Base-by-base conservation (phyloP, 306 rosid species). In the Trichosanthes truncata region DNA sequence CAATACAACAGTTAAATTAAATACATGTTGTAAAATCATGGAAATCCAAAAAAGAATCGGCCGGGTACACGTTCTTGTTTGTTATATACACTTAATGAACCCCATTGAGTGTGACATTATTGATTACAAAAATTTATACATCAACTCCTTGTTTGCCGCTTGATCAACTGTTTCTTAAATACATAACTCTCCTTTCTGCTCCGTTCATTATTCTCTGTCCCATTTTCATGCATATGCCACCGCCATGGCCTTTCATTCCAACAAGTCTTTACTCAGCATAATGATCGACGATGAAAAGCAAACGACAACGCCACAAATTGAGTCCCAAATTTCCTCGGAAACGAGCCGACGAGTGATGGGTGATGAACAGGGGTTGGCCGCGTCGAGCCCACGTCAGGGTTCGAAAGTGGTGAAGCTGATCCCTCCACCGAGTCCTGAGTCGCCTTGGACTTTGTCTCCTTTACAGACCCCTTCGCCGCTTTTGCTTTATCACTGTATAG, bases 401-500 rank as follows among this genome's bases (percentile, higher is more conserved):
- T 18, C 59, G 25, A 53, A 18, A 20, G 59, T 20, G 59, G 9
- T 61, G 17, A 61, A 61, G 38, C 3, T 25, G 2, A 29, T 14
- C 38, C 67, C 67, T 9, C 67, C 68, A 3, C n/a, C 40, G 26
- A 66, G 74, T 17, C 74, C 74, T 0, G 49, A 36, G 3, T 66
- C 74, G 74, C 74, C 74, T 4, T 66, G 74, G 74, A 18, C n/a
- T 11, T 13, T 76, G 35, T 52, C 63, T 8, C 86, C 89, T 41
- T 74, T 78, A 81, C 86, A 85, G 62, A 88, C 87, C 0, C 84
- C 83, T 82, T 83, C 86, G 0, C 87, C 88, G 74, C 76, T 89
- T 9, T 85, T 88, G 61, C 82, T 82, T 57, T 84, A 86, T 78
- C 88, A 85, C 17, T 88, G 91, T 86, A 86, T 88, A 48, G 89